These are phyloP conservation scores for Gossypium gossypioides DNA, from an alignment of 441 rosid genomes.

Conservation along the genomic window DNA sequence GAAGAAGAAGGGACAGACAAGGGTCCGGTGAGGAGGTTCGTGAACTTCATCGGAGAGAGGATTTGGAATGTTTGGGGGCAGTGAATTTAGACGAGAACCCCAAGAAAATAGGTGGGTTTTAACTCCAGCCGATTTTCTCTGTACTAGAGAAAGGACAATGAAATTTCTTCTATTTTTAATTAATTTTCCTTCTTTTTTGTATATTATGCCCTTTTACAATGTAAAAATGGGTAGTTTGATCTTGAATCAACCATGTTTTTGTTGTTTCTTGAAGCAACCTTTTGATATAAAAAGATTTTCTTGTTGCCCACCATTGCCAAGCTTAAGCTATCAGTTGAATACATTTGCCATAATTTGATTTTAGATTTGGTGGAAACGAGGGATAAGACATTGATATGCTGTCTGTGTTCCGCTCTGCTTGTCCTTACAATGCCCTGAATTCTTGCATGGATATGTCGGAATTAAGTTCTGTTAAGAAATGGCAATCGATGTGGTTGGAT, in stretches of 20 bases:
- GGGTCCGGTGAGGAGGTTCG: constrained; percentile 38
- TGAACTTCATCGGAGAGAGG: constrained; percentile 57
- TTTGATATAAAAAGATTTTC: neutral
- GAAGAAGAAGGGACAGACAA: constrained; percentile 28
- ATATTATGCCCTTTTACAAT: constrained; percentile 16
- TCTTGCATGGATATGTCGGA: neutral
- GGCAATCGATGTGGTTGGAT: neutral
- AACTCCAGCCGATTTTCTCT: constrained; percentile 3
- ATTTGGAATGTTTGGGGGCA: constrained; percentile 60
- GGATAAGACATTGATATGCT: neutral
- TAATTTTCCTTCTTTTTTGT: neutral
- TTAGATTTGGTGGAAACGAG: neutral
- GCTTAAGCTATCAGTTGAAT: neutral
- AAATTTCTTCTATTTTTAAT: neutral
- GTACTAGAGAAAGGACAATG: neutral
- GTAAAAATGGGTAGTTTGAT: constrained; percentile 24
- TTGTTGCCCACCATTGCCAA: neutral
- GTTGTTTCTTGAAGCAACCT: constrained; percentile 2
- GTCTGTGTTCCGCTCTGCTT: neutral
- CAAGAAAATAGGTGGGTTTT: neutral
- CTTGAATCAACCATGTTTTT: constrained; percentile 7
- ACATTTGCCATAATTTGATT: neutral
- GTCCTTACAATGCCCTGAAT: neutral
- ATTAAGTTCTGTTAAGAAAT: neutral
- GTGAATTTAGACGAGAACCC: constrained; percentile 13